Evolutionary conservation across 2,329 filamentous ascomycete species (phyloP).

Genomic region (Fusarium domesticum): DNA sequence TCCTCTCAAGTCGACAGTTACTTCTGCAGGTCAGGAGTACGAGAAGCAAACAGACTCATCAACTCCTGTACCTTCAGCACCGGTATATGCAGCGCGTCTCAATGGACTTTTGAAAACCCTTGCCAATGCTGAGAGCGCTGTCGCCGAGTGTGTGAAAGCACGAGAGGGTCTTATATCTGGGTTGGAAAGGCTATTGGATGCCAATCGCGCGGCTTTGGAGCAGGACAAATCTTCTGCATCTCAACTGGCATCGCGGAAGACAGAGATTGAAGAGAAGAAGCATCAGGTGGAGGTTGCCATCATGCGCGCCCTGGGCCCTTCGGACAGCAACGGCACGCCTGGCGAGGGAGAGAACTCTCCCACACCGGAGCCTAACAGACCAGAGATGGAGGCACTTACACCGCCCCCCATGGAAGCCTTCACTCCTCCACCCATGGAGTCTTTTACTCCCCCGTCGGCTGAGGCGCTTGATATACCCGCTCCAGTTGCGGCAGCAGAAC

Average conservation of each 20-base stretch:
- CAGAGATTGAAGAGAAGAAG: conserved; percentile 76
- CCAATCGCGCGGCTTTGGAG: conserved; percentile 66
- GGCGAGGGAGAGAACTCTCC: conserved; percentile 46
- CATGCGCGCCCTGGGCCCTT: conserved; percentile 73
- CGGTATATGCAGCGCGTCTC: conserved; percentile 86
- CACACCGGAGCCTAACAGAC: conserved; percentile 64
- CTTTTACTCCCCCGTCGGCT: conserved; percentile 18
- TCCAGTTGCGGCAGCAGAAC: conserved; percentile 12
- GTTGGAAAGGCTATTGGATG: conserved; percentile 76
- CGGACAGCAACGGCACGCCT: conserved; percentile 49
- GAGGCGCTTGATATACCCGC: too few species aligned
- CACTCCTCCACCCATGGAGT: conserved; percentile 24
- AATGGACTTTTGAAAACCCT: conserved; percentile 87
- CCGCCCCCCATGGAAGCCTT: conserved; percentile 62
- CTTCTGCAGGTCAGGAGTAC: conserved; percentile 76
- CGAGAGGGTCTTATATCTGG: conserved; percentile 73
- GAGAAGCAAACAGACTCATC: conserved; percentile 75
- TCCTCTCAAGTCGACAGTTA: conserved; percentile 63
- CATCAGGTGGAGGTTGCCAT: conserved; percentile 88
- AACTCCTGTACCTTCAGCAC: conserved; percentile 69
- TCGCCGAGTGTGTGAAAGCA: conserved; percentile 85
- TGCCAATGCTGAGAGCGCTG: conserved; percentile 81
- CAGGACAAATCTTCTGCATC: conserved; percentile 66
- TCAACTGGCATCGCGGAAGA: conserved; percentile 64
- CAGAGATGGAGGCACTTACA: conserved; percentile 81